Percentiles rank a stretch among this genome's conserved stretches.
Evolutionary conservation across 306 rosid species (phyloP).

Genomic region (Lupinus albus): DNA sequence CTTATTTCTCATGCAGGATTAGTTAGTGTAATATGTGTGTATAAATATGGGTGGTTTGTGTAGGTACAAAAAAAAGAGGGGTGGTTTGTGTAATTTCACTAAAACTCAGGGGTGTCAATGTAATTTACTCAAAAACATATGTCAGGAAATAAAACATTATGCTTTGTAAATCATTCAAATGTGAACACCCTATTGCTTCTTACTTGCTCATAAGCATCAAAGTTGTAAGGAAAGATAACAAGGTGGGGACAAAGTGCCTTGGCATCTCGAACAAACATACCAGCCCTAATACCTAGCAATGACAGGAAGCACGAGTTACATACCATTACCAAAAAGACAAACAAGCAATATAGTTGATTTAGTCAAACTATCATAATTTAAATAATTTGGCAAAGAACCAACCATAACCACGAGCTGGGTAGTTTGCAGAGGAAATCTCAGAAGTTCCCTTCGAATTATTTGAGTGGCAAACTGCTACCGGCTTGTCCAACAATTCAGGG

Average conservation of each 20-base stretch:
- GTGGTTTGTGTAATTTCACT: no score
- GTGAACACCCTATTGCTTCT: constrained; percentile 29
- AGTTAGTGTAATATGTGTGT: no score
- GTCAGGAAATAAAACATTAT: constrained; percentile 27
- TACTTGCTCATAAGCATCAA: constrained; percentile 94
- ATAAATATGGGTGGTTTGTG: no score
- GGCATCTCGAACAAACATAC: constrained; percentile 92
- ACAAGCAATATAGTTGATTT: constrained; percentile 18
- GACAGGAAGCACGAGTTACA: constrained; percentile 27
- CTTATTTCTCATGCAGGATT: no score
- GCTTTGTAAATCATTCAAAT: constrained; percentile 19
- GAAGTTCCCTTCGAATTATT: constrained; percentile 86
- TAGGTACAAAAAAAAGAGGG: no score
- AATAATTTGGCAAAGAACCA: constrained; percentile 44
- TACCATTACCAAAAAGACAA: constrained; percentile 28
- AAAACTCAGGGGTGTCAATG: no score
- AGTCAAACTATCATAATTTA: constrained; percentile 16
- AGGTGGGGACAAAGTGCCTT: constrained; percentile 81
- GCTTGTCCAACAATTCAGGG: constrained; percentile 71
- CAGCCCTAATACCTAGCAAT: constrained; percentile 80
- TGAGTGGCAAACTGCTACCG: constrained; percentile 93
- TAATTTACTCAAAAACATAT: no score
- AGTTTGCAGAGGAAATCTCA: constrained; percentile 96
- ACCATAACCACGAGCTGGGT: constrained; percentile 94
- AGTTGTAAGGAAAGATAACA: constrained; percentile 79